A percentile compares a stretch with the other conserved stretches of the same genome.
These are phyloP conservation scores for Syncephalastrum monosporum DNA, from an alignment of 371 early-diverging fungal genomes.

Conservation along the genomic window DNA sequence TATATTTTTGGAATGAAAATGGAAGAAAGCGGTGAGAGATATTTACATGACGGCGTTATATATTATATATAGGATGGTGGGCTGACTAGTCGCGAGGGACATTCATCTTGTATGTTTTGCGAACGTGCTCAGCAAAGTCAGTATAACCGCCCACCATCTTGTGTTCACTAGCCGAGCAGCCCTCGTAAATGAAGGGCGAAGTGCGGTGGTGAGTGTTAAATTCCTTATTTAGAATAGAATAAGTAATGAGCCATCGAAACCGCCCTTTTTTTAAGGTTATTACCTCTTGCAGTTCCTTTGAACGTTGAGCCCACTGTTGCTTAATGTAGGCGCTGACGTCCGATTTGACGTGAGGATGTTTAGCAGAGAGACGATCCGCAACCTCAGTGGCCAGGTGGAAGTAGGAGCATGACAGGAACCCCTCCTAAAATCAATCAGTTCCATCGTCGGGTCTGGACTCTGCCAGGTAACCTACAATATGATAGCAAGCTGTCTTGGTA, in stretches of 20 bases:
- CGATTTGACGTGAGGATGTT: conserved; percentile 38
- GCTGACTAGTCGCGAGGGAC: conserved; percentile 20
- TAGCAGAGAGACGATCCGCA: conserved; percentile 34
- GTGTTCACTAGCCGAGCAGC: conserved; percentile 36
- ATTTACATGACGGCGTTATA: no score
- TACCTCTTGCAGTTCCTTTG: conserved; percentile 45
- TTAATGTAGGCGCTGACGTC: conserved; percentile 46
- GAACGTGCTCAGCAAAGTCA: conserved; percentile 45
- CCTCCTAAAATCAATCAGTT: conserved; percentile 34
- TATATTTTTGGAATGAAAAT: no score
- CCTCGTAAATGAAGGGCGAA: conserved; percentile 58
- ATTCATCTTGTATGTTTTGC: conserved; percentile 28
- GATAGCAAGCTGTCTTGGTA: conserved; percentile 40
- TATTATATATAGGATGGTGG: no score
- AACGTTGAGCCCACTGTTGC: conserved; percentile 43
- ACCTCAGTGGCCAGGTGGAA: conserved; percentile 44
- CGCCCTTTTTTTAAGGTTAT: neutral
- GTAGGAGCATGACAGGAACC: conserved; percentile 46
- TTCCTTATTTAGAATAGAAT: conserved; percentile 19
- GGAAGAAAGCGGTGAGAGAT: no score
- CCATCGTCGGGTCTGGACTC: neutral
- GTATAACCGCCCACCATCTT: conserved; percentile 47
- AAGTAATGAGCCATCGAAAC: neutral
- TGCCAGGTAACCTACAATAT: conserved; percentile 34
- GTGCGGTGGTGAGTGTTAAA: conserved; percentile 39